Percentiles rank a stretch among this genome's conserved stretches.
Conservation (phyloP, 2,329 filamentous ascomycete genomes). For the Aspergillus uvarum region DNA sequence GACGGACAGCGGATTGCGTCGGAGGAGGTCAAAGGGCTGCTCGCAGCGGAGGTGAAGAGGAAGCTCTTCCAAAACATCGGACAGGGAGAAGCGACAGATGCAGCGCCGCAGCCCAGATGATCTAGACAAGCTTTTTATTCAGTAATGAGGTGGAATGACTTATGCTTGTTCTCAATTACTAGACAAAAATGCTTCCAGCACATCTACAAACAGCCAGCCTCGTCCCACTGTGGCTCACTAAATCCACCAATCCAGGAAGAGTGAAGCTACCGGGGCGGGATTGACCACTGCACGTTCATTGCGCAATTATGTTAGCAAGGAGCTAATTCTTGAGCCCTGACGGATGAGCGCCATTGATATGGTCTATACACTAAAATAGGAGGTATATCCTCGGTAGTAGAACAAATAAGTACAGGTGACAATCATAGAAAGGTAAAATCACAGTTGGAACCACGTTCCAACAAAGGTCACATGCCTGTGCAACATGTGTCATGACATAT, state of each 20-base stretch:
- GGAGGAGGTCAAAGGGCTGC: conserved; percentile 52
- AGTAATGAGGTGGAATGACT: conserved; percentile 5
- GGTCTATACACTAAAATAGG: conserved; percentile 8
- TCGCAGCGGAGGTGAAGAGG: conserved; percentile 53
- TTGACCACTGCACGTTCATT: background rate
- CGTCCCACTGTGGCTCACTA: background rate
- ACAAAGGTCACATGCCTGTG: conserved; percentile 11
- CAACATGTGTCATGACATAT: conserved; percentile 20
- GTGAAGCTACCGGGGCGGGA: background rate
- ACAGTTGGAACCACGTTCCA: conserved; percentile 4
- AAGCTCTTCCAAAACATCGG: conserved; percentile 50
- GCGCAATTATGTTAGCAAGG: background rate
- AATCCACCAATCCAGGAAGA: too few relatives aligned
- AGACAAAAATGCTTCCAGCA: background rate
- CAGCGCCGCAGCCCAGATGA: conserved; percentile 8
- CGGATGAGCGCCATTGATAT: background rate
- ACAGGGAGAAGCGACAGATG: conserved; percentile 20
- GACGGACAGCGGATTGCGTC: conserved; percentile 59
- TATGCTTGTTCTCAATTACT: background rate
- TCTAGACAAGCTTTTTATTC: background rate
- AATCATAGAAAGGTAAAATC: conserved; percentile 7
- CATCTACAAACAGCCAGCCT: background rate
- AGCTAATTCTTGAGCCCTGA: background rate
- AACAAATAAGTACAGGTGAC: conserved; percentile 14
- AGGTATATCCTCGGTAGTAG: conserved; percentile 13